A percentile compares a stretch with the other conserved stretches of the same genome.
These are phyloP conservation scores for Borovskyia barvae DNA, from an alignment of 208 protist genomes.

Conservation along the genomic window DNA sequence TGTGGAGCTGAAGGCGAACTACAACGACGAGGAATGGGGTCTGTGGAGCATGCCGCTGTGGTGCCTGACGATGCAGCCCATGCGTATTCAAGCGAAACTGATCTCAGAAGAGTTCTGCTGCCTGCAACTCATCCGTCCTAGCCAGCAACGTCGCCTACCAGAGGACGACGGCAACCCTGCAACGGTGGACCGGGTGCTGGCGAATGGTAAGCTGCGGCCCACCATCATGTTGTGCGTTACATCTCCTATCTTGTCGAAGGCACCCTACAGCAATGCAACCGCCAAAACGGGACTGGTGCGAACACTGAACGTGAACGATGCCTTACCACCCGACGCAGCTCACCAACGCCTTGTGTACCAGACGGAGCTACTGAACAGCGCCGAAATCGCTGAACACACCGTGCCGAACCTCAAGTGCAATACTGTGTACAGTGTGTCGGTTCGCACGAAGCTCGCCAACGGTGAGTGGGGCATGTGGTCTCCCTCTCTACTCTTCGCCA, in stretches of 20 bases:
- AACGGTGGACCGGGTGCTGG: constrained; percentile 32
- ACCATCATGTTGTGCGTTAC: constrained; percentile 90
- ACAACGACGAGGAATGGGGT: constrained; percentile 93
- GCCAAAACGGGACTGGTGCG: constrained; percentile 10
- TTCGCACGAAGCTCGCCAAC: constrained; percentile 81
- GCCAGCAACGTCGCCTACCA: constrained; percentile 76
- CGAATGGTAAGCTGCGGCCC: constrained; percentile 66
- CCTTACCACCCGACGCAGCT: constrained; percentile 65
- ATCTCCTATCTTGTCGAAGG: constrained; percentile 60
- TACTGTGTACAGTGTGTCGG: constrained; percentile 86
- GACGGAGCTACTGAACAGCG: constrained; percentile 69
- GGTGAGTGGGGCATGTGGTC: constrained; percentile 92
- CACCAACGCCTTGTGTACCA: constrained; percentile 86
- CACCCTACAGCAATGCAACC: constrained; percentile 47
- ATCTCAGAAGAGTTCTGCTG: constrained; percentile 91
- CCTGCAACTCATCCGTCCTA: constrained; percentile 61
- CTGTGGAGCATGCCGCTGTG: constrained; percentile 88
- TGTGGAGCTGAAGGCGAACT: constrained; percentile 90
- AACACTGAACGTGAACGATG: constrained; percentile 52
- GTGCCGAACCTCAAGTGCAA: constrained; percentile 87
- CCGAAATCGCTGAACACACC: constrained; percentile 61
- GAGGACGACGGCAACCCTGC: constrained; percentile 86
- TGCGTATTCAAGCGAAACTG: constrained; percentile 81
- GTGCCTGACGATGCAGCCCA: constrained; percentile 89
- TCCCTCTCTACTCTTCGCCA: constrained; percentile 76